A percentile compares a stretch with the other conserved stretches of the same genome.
Conservation (phyloP, 306 rosid genomes). For the Sindora glabra region DNA sequence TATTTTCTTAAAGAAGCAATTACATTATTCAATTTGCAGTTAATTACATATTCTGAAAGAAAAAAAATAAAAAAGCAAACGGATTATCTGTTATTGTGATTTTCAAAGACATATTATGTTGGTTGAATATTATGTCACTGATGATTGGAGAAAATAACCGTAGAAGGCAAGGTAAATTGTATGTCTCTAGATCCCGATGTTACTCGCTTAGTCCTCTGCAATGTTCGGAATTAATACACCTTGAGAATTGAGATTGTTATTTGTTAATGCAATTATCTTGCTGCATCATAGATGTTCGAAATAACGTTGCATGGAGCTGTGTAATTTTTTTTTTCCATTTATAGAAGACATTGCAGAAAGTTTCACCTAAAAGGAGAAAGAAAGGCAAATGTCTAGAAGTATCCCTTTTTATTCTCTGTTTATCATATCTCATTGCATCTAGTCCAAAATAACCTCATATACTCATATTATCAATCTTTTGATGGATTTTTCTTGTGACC, state of each 20-base stretch:
- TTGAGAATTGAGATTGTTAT: neutral
- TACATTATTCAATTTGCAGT: slow-evolving; percentile 1
- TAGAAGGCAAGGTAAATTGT: neutral
- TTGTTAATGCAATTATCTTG: neutral
- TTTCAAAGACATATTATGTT: neutral
- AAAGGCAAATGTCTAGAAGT: no score
- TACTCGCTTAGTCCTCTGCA: no score
- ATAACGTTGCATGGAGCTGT: neutral
- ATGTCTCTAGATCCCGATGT: neutral
- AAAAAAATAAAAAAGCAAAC: no score
- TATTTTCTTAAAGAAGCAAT: neutral
- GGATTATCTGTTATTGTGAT: neutral
- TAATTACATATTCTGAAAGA: neutral
- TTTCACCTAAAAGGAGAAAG: no score
- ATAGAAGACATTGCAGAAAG: neutral
- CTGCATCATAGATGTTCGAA: neutral
- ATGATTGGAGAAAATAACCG: neutral
- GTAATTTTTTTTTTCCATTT: no score
- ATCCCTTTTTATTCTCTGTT: no score
- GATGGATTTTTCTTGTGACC: no score
- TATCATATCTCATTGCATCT: neutral
- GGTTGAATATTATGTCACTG: no score
- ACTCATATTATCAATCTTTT: no score
- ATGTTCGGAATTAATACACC: no score
- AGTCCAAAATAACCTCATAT: neutral